Evolutionary conservation across 306 rosid genomes (phyloP), one percentile per base, ranked within the genome.

Genomic region (Argentina anserina): DNA sequence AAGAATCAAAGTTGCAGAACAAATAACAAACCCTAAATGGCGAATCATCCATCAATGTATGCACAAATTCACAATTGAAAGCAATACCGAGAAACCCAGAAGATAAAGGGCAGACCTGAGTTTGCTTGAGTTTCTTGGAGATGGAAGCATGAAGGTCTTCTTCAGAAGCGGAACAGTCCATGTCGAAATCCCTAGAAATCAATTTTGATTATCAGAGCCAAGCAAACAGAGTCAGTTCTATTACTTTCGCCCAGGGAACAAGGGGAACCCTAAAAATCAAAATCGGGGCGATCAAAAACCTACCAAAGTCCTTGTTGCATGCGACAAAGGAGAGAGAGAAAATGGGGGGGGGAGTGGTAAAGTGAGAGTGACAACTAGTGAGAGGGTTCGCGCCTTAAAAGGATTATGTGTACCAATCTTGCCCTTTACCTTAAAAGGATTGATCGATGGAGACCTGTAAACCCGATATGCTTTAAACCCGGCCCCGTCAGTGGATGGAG

Each of bases 91-190:
- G 5, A 5, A 70, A 29, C 41, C 58, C 45, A 34, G 63, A 12
- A 41, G 11, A 39, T 0, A 56, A 28, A 36, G 13, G 36, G 28
- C 7, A n/a, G 61, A 90, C 96, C 89, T 67, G 71, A 3, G 47
- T 81, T 12, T 53, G 87, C 40, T 89, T 87, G 75, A 74, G 87
- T 73, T 87, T 87, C 82, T 81, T 78, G 69, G 78, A 7, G 33
- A 63, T 59, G 55, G 85, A 64, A 71, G 83, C 70, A 13, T 41
- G 65, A n/a, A 40, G 67, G 26, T 47, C 18, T 34, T 63, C 61
- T 26, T 3, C 75, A 40, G 79, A 75, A 67, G 50, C 81, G 47
- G 39, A 65, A 39, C 14, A 64, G 20, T 15, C 76, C 74, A 75
- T 53, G 36, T 72, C 46, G 47, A 71, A 85, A 80, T 90, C 60